Conservation (phyloP, 129 eudicot genomes). For the Saposhnikovia divaricata region DNA sequence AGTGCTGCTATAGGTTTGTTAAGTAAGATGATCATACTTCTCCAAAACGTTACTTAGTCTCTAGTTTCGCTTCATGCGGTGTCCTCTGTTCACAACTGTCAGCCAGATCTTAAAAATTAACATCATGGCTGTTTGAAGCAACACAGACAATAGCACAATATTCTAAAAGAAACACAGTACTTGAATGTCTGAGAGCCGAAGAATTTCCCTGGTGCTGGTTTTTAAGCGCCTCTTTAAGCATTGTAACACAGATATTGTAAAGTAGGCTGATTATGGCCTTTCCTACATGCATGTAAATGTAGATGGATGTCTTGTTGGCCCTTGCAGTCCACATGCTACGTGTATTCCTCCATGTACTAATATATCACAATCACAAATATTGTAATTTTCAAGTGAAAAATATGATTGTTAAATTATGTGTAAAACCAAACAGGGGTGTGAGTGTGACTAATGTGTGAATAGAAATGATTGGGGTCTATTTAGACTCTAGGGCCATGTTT, state of each 20-base stretch:
- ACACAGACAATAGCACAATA: neutral
- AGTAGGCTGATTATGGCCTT: neutral
- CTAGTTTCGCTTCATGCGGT: neutral
- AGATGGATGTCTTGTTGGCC: no score
- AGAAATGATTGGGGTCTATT: no score
- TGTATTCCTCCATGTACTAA: no score
- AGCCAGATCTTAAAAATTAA: neutral
- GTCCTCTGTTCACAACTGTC: neutral
- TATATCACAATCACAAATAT: no score
- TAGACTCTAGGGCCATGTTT: no score
- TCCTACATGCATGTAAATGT: no score
- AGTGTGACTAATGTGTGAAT: no score
- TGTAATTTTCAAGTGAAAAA: no score
- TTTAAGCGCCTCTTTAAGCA: neutral
- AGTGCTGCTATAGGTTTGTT: slow-evolving; percentile 41
- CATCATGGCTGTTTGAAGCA: neutral
- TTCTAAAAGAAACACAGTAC: neutral
- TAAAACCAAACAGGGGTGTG: no score
- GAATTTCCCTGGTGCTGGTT: neutral
- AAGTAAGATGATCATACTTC: slow-evolving; percentile 21
- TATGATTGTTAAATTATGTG: no score
- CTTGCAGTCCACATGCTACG: no score
- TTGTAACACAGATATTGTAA: neutral
- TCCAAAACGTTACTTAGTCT: neutral
- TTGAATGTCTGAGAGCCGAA: neutral